Percentiles rank a stretch among this genome's conserved stretches.
Evolutionary conservation across 2,329 filamentous ascomycete genomes (phyloP).

Genomic region (Lachnellula willkommii): DNA sequence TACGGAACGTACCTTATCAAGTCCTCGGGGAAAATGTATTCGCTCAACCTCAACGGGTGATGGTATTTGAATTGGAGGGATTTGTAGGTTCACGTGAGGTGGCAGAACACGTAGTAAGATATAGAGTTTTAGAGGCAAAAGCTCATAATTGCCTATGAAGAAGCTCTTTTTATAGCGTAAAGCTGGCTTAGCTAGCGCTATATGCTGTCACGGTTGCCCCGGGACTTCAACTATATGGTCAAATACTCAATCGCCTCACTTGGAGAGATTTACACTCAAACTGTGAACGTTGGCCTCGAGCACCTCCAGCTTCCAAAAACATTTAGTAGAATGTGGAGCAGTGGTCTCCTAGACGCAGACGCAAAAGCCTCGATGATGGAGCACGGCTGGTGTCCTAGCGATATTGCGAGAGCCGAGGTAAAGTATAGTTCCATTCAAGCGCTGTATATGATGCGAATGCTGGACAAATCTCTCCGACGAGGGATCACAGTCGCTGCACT

Average conservation of each 20-base stretch:
- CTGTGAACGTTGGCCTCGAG: slow-evolving; percentile 8
- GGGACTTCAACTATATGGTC: slow-evolving; percentile 23
- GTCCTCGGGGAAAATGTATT: too few species aligned
- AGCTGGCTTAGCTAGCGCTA: too few species aligned
- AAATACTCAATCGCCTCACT: slow-evolving; percentile 29
- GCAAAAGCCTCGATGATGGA: slow-evolving; percentile 27
- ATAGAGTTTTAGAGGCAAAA: too few species aligned
- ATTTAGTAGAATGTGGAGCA: background rate
- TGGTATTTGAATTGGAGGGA: too few species aligned
- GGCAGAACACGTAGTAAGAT: too few species aligned
- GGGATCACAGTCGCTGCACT: slow-evolving; percentile 29
- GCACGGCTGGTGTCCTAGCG: slow-evolving; percentile 32
- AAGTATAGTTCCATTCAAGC: slow-evolving; percentile 21
- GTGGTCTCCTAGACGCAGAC: slow-evolving; percentile 10
- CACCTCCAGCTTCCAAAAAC: background rate
- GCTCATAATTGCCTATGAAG: too few species aligned
- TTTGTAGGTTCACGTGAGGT: too few species aligned
- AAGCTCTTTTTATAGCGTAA: too few species aligned
- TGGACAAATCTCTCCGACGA: slow-evolving; percentile 22
- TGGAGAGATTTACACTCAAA: slow-evolving; percentile 22
- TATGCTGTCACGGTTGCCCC: background rate
- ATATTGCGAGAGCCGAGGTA: slow-evolving; percentile 18
- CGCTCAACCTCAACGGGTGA: too few species aligned
- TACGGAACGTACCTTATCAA: too few species aligned
- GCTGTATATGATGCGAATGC: slow-evolving; percentile 21